Evolutionary conservation across 1,284 basidiomycete genomes (phyloP), one percentile per base, ranked within the genome.

Genomic region (Phylloboletellus chloephorus): DNA sequence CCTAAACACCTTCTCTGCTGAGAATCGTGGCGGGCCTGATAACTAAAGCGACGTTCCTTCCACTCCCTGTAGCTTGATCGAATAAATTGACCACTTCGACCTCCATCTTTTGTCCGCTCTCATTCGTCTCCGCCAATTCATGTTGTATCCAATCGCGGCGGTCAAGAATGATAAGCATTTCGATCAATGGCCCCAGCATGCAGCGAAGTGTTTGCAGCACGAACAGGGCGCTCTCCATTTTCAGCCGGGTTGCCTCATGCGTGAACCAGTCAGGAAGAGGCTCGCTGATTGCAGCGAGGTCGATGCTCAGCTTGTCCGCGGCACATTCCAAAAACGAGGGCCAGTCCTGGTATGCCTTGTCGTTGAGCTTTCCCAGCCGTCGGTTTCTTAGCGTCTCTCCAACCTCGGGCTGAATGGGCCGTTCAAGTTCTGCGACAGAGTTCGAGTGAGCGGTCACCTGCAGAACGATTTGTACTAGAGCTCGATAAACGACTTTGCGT

Each of bases 401-500:
- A 11, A 51, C 34, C 8, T 57, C 41, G 1, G 41, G 43, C n/a
- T 40, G 56, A 20, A 60, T 32, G 15, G 28, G 36, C 21, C 20
- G 46, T 31, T 44, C 51, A 9, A 40, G 36, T 16, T 43, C 42
- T 31, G 26, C 24, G 5, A 29, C 33, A 21, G 24, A 7, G 16
- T 29, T 50, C 11, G 7, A 33, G 8, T 37, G 47, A 15, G 32
- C 17, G 5, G 33, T 31, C 8, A 22, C 39, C 11, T 51, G 47
- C 31, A 60, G 35, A 21, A 62, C 17, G 5, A 61, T 57, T 7
- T 60, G 58, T 15, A 78, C 52, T 19, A 83, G 61, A 1, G 81
- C 80, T 12, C 82, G 67, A 72, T 79, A 86, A 7, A 75, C 72
- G 23, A 84, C 71, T 54, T 85, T 85, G 17, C 73, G 68, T 29